These are phyloP conservation scores for Sedum album DNA, from an alignment of 164 flowering plant species.

Conservation along the genomic window DNA sequence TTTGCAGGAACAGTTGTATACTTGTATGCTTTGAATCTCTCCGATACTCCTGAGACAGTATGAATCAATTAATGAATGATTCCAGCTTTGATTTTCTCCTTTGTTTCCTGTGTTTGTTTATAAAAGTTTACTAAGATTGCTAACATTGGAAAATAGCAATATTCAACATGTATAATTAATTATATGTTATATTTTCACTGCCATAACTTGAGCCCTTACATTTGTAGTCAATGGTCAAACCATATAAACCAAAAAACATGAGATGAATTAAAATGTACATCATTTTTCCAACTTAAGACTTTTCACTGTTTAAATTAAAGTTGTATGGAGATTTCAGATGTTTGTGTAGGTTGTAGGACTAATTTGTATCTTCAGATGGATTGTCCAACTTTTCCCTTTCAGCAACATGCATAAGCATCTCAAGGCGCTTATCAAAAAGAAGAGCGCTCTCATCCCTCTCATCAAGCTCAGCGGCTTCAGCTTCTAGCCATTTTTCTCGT, in stretches of 20 bases:
- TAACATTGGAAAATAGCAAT: no score
- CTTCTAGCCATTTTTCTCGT: slow-evolving; percentile 97
- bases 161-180: no score
- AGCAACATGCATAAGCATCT: slow-evolving; percentile 78
- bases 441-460: slow-evolving; percentile 93
- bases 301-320: background rate
- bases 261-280: background rate
- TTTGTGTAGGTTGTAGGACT: background rate
- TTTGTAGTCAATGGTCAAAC: background rate
- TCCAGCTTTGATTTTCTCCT: no score
- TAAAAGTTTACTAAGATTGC: no score
- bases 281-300: background rate
- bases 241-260: background rate
- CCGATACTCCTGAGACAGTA: no score
- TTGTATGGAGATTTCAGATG: background rate
- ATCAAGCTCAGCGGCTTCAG: slow-evolving; percentile 96
- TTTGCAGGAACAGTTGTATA: no score
- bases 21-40: no score
- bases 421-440: slow-evolving; percentile 80
- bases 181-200: no score
- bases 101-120: no score
- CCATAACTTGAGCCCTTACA: no score
- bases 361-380: slow-evolving; percentile 12
- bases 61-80: no score
- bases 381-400: slow-evolving; percentile 38